Conservation (phyloP, 441 rosid species). For the Gossypium schwendimanii region DNA sequence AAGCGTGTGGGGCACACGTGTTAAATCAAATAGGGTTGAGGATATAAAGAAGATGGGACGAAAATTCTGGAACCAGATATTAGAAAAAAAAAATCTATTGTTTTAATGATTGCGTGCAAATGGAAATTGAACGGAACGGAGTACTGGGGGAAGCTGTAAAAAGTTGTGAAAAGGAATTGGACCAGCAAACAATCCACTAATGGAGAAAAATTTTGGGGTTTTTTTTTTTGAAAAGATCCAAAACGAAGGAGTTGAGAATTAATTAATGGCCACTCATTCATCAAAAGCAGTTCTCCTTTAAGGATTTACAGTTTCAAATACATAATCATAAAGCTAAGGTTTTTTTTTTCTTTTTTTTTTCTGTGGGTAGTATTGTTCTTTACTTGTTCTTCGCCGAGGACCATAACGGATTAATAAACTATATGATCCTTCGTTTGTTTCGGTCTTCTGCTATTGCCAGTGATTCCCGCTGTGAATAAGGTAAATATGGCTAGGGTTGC, state of each 20-base stretch:
- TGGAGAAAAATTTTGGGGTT: background rate
- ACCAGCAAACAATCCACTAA: background rate
- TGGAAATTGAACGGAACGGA: background rate
- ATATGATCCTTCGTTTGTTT: background rate
- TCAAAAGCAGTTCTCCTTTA: conserved; percentile 25
- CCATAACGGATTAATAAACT: background rate
- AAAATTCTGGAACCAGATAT: conserved; percentile 2
- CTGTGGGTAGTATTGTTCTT: conserved; percentile 5
- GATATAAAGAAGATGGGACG: conserved; percentile 10
- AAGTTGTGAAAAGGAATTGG: conserved; percentile 7
- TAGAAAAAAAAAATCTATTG: background rate
- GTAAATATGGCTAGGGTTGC: conserved; percentile 33
- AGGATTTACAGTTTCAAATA: conserved; percentile 41
- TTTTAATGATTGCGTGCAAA: conserved; percentile 5
- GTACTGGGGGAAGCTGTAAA: background rate
- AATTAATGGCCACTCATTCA: conserved; percentile 42
- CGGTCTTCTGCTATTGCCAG: conserved; percentile 45
- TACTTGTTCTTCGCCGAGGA: conserved; percentile 4
- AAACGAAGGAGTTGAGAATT: conserved; percentile 40
- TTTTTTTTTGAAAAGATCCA: conserved; percentile 16
- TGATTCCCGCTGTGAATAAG: conserved; percentile 54
- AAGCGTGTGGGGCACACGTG: background rate
- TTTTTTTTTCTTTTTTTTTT: background rate
- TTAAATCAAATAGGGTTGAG: background rate
- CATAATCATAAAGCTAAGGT: conserved; percentile 11